These are phyloP conservation scores for Inga leiocalycina DNA, from an alignment of 306 rosid species.

Conservation along the genomic window DNA sequence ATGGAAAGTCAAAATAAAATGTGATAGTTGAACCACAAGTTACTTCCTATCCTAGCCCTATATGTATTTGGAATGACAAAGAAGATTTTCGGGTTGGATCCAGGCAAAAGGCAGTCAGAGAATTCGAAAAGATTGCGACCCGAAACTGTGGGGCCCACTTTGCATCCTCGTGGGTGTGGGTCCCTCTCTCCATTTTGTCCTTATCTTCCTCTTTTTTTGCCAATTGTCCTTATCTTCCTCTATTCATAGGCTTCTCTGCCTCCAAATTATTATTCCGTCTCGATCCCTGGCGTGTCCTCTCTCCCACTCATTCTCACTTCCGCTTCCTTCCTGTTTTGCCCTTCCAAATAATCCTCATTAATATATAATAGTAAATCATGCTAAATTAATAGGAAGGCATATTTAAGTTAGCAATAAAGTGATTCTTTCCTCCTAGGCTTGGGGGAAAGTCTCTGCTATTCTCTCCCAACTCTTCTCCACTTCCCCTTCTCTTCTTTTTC, in stretches of 20 bases:
- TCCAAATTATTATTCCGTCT: slow-evolving; percentile 16
- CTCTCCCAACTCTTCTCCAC: no score
- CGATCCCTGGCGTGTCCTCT: slow-evolving; percentile 13
- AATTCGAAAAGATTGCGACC: not conserved
- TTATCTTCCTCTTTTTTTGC: no score
- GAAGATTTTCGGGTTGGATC: slow-evolving; percentile 45
- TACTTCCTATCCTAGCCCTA: not conserved
- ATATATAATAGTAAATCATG: no score
- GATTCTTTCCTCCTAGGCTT: not conserved
- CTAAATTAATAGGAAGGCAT: no score
- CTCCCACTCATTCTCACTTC: slow-evolving; percentile 4
- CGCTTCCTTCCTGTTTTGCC: not conserved
- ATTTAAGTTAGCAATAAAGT: not conserved
- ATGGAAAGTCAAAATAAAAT: not conserved
- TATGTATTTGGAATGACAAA: not conserved
- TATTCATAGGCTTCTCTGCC: not conserved
- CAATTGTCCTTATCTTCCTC: slow-evolving; percentile 21
- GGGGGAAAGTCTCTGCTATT: no score
- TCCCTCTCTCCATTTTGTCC: slow-evolving; percentile 2
- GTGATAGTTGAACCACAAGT: not conserved
- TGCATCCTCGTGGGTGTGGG: not conserved
- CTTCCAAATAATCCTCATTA: not conserved
- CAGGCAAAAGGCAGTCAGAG: slow-evolving; percentile 18
- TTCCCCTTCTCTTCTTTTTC: no score
- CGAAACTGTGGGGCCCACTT: slow-evolving; percentile 29